phyloP scores from a whole-genome alignment of 2,329 filamentous ascomycete genomes.

The Xenosphaeropsis pyriputrescens region DNA sequence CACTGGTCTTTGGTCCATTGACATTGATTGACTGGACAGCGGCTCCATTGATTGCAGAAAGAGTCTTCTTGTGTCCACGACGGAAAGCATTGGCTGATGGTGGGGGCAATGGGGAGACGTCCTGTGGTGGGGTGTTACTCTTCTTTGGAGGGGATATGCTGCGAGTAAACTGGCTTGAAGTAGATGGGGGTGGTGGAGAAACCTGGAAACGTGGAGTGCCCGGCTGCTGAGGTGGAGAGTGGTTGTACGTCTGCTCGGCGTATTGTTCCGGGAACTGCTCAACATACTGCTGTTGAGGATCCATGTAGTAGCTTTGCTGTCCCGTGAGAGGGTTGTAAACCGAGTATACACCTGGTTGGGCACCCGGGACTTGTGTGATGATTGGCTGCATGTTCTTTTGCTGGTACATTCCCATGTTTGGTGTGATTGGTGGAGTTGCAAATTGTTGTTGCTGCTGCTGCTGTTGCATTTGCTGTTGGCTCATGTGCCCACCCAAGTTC shows the following conservation, averaged over 20 bases:
- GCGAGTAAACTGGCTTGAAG: slow-evolving; percentile 34
- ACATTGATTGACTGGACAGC: slow-evolving; percentile 24
- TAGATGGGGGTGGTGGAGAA: slow-evolving; percentile 58
- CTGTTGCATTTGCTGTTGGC: slow-evolving; percentile 23
- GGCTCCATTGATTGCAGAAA: slow-evolving; percentile 39
- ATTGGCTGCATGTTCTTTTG: slow-evolving; percentile 26
- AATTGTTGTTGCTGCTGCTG: slow-evolving; percentile 27
- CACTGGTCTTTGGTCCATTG: slow-evolving; percentile 61
- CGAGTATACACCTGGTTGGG: slow-evolving; percentile 63
- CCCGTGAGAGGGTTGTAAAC: slow-evolving; percentile 80
- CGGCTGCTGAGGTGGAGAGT: slow-evolving; percentile 35
- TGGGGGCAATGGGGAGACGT: slow-evolving; percentile 62
- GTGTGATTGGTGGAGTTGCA: slow-evolving; percentile 32
- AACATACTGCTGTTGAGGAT: slow-evolving; percentile 25
- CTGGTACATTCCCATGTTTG: slow-evolving; percentile 39
- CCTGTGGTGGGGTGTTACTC: slow-evolving; percentile 54
- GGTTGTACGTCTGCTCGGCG: slow-evolving; percentile 19
- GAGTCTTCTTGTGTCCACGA: slow-evolving; percentile 81
- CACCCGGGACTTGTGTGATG: slow-evolving; percentile 32
- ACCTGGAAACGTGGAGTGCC: slow-evolving; percentile 64
- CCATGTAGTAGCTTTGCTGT: slow-evolving; percentile 61
- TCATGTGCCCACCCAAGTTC: slow-evolving; percentile 42
- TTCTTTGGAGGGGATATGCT: slow-evolving; percentile 53
- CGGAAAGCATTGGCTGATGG: slow-evolving; percentile 87
- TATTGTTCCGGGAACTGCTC: slow-evolving; percentile 5